A percentile compares a stretch with the other conserved stretches of the same genome.
These are phyloP conservation scores for Hypomyces rosellus DNA, from an alignment of 2,329 filamentous ascomycete species.

Conservation along the genomic window DNA sequence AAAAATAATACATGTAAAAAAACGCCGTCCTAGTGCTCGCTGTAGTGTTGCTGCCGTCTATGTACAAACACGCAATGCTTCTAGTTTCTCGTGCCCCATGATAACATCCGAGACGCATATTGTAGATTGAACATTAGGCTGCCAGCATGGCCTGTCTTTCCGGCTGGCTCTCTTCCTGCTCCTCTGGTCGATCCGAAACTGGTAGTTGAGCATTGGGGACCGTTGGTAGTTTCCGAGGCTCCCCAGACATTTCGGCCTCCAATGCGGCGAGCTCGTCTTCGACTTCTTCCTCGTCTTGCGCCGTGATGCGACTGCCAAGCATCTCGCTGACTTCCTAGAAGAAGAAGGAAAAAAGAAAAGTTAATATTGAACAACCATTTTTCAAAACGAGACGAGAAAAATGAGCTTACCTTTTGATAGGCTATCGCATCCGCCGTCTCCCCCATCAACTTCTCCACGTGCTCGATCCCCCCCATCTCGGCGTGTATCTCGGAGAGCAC, in stretches of 20 bases:
- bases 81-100: not conserved
- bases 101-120: not conserved
- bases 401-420: constrained; percentile 68
- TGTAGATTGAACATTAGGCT: constrained; percentile 14
- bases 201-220: constrained; percentile 30
- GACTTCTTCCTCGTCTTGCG: constrained; percentile 94
- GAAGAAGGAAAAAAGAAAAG: constrained; percentile 5
- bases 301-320: constrained; percentile 80
- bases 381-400: not conserved
- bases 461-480: constrained; percentile 93
- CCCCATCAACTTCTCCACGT: constrained; percentile 91
- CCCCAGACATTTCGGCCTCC: constrained; percentile 40
- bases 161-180: constrained; percentile 18
- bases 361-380: constrained; percentile 6
- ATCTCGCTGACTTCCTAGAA: constrained; percentile 83
- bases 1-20: not conserved
- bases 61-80: constrained; percentile 1
- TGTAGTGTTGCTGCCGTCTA: constrained; percentile 11
- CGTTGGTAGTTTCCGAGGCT: constrained; percentile 21
- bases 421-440: constrained; percentile 85
- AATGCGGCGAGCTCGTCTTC: constrained; percentile 88
- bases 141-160: constrained; percentile 38
- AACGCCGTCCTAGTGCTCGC: constrained; percentile 11
- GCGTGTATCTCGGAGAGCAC: constrained; percentile 87
- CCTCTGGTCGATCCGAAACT: constrained; percentile 15